Evolutionary conservation across 2,329 filamentous ascomycete genomes (phyloP).

Genomic region (Graphilbum sp.): DNA sequence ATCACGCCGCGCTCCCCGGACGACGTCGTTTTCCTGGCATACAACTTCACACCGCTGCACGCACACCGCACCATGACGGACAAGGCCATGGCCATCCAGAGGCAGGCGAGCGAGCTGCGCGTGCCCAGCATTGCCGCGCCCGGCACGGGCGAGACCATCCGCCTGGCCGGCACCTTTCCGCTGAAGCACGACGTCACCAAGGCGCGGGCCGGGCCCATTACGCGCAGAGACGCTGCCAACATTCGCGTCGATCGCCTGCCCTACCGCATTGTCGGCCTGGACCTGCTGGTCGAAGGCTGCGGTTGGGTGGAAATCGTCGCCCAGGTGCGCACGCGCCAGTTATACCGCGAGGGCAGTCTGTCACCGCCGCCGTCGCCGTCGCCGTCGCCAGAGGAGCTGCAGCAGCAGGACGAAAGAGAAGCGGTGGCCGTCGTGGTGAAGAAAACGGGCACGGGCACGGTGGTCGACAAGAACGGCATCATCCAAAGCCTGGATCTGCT

Average conservation of each 20-base stretch:
- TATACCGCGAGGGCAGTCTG: conserved; percentile 11
- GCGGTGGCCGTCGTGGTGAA: background rate
- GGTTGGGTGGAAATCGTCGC: conserved; percentile 84
- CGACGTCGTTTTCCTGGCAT: conserved; percentile 54
- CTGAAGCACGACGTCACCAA: conserved; percentile 75
- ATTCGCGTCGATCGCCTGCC: conserved; percentile 54
- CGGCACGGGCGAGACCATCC: conserved; percentile 39
- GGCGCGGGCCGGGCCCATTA: conserved; percentile 57
- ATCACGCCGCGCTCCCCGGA: conserved; percentile 56
- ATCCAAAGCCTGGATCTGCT: conserved; percentile 15
- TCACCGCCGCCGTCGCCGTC: background rate
- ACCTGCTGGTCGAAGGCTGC: conserved; percentile 80
- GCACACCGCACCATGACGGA: conserved; percentile 63
- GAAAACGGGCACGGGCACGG: background rate
- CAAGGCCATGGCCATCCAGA: conserved; percentile 63
- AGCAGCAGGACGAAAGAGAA: conserved; percentile 8
- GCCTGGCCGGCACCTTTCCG: conserved; percentile 57
- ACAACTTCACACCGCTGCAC: conserved; percentile 68
- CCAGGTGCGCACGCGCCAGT: conserved; percentile 52
- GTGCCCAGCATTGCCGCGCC: conserved; percentile 48
- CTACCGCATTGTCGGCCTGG: conserved; percentile 63
- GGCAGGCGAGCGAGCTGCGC: conserved; percentile 39
- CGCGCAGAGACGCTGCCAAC: conserved; percentile 42
- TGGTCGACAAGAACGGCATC: conserved; percentile 3
- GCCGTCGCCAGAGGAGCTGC: background rate